A percentile compares a stretch with the other conserved stretches of the same genome.
Conservation (phyloP, 169 alveolate species). For the Toxoplasma gondii region DNA sequence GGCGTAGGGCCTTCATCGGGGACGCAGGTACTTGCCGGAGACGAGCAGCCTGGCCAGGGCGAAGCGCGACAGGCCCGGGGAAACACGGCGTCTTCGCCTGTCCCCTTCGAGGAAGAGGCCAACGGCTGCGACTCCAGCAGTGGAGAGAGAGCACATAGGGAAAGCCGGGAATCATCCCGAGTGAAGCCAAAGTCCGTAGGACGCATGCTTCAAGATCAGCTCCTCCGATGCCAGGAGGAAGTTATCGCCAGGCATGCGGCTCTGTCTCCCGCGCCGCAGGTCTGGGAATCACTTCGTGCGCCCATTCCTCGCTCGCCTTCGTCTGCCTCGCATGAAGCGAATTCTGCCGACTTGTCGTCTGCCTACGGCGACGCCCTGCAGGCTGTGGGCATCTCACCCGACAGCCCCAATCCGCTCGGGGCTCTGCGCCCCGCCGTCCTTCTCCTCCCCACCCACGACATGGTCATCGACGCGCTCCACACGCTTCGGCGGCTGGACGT, state of each 20-base stretch:
- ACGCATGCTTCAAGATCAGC: slow-evolving; percentile 24
- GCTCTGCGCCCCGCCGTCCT: slow-evolving; percentile 27
- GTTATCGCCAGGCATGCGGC: background rate
- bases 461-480: slow-evolving; percentile 11
- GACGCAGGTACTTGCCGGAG: background rate
- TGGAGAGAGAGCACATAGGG: background rate
- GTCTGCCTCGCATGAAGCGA: background rate
- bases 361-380: background rate
- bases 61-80: background rate
- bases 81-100: too few species aligned
- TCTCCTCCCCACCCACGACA: slow-evolving; percentile 38
- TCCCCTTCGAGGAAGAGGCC: background rate
- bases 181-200: background rate
- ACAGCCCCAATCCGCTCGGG: slow-evolving; percentile 10
- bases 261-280: background rate
- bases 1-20: background rate
- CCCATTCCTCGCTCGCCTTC: background rate
- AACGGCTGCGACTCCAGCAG: background rate
- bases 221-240: slow-evolving; percentile 6
- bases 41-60: background rate
- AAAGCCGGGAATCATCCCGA: background rate
- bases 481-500: background rate
- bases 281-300: background rate
- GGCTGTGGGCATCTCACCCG: background rate
- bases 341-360: background rate